A percentile compares a stretch with the other conserved stretches of the same genome.
Evolutionary conservation across 148 eudicot genomes (phyloP).

Genomic region (Camellia japonica): DNA sequence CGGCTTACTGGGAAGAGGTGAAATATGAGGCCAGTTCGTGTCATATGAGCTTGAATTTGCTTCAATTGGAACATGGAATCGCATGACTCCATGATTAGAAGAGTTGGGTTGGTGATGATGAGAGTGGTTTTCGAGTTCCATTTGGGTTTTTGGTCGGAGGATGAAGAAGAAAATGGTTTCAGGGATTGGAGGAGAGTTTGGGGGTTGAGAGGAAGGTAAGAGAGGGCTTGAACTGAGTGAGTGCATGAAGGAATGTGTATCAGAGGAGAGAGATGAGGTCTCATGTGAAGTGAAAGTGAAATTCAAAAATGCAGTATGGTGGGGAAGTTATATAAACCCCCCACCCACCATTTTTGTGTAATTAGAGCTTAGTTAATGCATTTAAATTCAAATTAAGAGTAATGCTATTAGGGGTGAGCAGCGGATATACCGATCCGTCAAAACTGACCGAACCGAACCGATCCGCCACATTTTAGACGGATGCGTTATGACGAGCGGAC

Average conservation of each 20-base stretch:
- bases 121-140: slow-evolving; percentile 56
- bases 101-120: slow-evolving; percentile 64
- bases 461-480: too few species aligned
- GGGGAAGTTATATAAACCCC: background rate
- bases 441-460: too few species aligned
- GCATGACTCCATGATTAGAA: slow-evolving; percentile 51
- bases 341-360: too few species aligned
- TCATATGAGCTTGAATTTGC: slow-evolving; percentile 74
- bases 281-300: slow-evolving; percentile 21
- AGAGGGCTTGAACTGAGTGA: background rate
- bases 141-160: slow-evolving; percentile 25
- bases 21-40: slow-evolving; percentile 48
- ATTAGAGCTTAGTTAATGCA: too few species aligned
- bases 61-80: slow-evolving; percentile 51
- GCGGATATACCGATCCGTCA: too few species aligned
- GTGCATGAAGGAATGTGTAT: background rate
- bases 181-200: slow-evolving; percentile 1
- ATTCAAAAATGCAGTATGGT: background rate
- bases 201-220: background rate
- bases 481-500: too few species aligned
- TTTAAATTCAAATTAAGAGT: too few species aligned
- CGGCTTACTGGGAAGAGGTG: slow-evolving; percentile 62
- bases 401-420: too few species aligned
- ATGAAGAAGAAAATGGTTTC: slow-evolving; percentile 17
- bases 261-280: slow-evolving; percentile 12